Conservation (phyloP, 352 stramenopile species). For the Phytophthora rubi region DNA sequence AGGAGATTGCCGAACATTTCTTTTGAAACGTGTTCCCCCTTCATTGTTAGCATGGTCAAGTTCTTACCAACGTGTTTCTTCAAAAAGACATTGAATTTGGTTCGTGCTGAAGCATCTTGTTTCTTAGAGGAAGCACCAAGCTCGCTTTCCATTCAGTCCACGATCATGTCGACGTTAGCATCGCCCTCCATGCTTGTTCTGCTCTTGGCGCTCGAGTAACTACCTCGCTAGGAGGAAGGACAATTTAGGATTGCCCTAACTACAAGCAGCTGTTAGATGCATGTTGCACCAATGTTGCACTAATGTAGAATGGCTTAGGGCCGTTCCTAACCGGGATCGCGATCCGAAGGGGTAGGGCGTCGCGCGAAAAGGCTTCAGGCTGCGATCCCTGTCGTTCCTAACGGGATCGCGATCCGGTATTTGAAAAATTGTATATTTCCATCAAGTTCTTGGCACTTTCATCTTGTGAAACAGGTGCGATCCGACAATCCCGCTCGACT, state of each 20-base stretch:
- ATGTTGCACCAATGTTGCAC: not conserved
- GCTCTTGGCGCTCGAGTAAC: not conserved
- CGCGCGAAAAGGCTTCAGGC: too few species aligned
- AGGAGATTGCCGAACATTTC: slow-evolving; percentile 10
- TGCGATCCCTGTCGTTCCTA: too few species aligned
- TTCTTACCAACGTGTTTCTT: not conserved
- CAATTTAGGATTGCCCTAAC: not conserved
- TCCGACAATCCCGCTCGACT: too few species aligned
- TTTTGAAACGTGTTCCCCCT: not conserved
- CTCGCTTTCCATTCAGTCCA: not conserved
- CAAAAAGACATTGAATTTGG: slow-evolving; percentile 5
- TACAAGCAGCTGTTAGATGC: not conserved
- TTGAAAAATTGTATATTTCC: too few species aligned
- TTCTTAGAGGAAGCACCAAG: not conserved
- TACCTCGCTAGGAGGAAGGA: not conserved
- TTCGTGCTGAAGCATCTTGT: slow-evolving; percentile 3
- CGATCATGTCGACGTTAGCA: not conserved
- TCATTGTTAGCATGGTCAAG: not conserved
- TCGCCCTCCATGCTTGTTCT: not conserved
- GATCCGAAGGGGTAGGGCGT: too few species aligned
- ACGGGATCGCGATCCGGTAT: too few species aligned
- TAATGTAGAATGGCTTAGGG: not conserved
- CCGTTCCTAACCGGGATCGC: too few species aligned
- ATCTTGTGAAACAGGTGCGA: too few species aligned
- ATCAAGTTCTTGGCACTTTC: too few species aligned